Conservation (phyloP, 2,329 filamentous ascomycete species). For the Ceratocystis variospora region DNA sequence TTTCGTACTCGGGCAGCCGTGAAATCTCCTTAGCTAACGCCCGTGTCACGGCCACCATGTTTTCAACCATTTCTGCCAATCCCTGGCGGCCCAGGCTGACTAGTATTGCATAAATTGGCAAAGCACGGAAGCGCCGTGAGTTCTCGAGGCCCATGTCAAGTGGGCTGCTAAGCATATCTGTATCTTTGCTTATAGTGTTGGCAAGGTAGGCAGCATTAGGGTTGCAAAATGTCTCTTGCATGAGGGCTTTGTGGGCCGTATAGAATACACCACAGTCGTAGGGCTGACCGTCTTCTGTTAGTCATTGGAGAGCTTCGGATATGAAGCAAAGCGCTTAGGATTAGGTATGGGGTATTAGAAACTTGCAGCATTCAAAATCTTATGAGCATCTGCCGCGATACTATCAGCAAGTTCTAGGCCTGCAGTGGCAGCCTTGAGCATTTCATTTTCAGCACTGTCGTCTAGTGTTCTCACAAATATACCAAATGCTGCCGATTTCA, state of each 20-base stretch:
- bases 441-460: slow-evolving; percentile 39
- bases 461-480: slow-evolving; percentile 60
- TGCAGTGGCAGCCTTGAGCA: slow-evolving; percentile 36
- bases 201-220: slow-evolving; percentile 71
- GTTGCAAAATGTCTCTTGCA: slow-evolving; percentile 57
- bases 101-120: slow-evolving; percentile 77
- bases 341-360: neutral
- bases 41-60: slow-evolving; percentile 59
- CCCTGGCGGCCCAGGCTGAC: slow-evolving; percentile 58
- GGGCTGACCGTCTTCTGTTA: slow-evolving; percentile 35
- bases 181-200: slow-evolving; percentile 23
- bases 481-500: slow-evolving; percentile 52
- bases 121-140: slow-evolving; percentile 74
- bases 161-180: slow-evolving; percentile 54
- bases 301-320: neutral
- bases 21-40: slow-evolving; percentile 50
- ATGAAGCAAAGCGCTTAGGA: neutral
- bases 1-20: slow-evolving; percentile 47
- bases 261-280: slow-evolving; percentile 91
- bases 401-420: slow-evolving; percentile 75
- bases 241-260: slow-evolving; percentile 47
- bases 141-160: slow-evolving; percentile 83
- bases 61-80: slow-evolving; percentile 53
- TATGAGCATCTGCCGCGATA: slow-evolving; percentile 76
- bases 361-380: slow-evolving; percentile 73